A percentile compares a stretch with the other conserved stretches of the same genome.
phyloP scores from a whole-genome alignment of 768 basidiomycete species.

The button mushroom (Agaricus bisporus) region DNA sequence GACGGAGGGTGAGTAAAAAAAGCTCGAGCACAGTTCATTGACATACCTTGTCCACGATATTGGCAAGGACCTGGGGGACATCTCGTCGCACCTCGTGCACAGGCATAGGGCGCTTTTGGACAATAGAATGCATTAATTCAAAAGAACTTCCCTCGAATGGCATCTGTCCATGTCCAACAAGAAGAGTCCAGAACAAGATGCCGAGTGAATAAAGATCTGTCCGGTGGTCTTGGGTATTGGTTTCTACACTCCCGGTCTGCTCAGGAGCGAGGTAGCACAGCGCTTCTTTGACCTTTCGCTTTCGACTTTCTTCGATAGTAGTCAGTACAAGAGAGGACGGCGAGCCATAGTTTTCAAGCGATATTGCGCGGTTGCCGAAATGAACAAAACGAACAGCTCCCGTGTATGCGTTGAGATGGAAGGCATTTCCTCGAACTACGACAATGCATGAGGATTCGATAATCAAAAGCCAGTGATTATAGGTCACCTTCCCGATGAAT shows the following conservation, averaged over 20 bases:
- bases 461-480: not conserved
- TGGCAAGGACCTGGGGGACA: constrained; percentile 63
- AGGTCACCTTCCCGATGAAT: constrained; percentile 62
- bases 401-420: constrained; percentile 65
- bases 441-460: constrained; percentile 2
- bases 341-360: constrained; percentile 65
- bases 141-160: constrained; percentile 55
- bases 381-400: constrained; percentile 67
- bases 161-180: constrained; percentile 65
- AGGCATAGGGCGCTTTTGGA: constrained; percentile 68
- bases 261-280: constrained; percentile 72
- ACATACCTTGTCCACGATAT: constrained; percentile 61
- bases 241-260: constrained; percentile 70
- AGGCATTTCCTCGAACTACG: constrained; percentile 67
- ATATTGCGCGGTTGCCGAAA: constrained; percentile 69
- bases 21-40: not conserved
- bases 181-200: constrained; percentile 66
- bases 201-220: constrained; percentile 74
- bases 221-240: constrained; percentile 64
- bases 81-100: constrained; percentile 72
- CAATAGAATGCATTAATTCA: constrained; percentile 65
- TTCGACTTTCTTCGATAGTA: constrained; percentile 54
- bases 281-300: constrained; percentile 69
- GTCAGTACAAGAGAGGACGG: constrained; percentile 64
- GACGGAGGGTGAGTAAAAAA: constrained; percentile 6